Conservation (phyloP, 2,329 filamentous ascomycete species). For the Bipolaris sorokiniana region DNA sequence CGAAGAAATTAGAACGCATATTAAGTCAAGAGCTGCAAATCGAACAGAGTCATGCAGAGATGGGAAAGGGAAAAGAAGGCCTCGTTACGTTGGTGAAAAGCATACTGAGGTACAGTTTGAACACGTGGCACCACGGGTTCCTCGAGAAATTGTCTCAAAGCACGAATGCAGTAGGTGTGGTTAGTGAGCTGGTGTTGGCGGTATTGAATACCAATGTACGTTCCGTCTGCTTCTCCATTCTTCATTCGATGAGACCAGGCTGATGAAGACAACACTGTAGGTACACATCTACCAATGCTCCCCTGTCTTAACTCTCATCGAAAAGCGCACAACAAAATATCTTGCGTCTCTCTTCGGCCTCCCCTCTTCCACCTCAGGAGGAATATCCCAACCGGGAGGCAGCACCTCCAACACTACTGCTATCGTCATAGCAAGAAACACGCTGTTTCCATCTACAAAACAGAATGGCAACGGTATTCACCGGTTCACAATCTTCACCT, state of each 20-base stretch:
- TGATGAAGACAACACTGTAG: too few relatives aligned
- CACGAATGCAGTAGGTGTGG: background rate
- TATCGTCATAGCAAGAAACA: background rate
- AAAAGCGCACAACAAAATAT: conserved; percentile 1
- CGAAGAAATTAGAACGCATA: too few relatives aligned
- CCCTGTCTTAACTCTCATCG: background rate
- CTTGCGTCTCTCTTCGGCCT: background rate
- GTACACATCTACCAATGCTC: background rate
- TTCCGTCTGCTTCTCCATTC: too few relatives aligned
- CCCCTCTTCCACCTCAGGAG: background rate
- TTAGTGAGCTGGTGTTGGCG: background rate
- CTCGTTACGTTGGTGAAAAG: too few relatives aligned
- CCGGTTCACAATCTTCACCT: background rate
- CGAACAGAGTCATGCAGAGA: too few relatives aligned
- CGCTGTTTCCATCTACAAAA: background rate
- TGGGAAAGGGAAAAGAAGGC: too few relatives aligned
- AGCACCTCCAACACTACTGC: background rate
- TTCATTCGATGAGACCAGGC: too few relatives aligned
- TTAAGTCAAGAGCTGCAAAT: too few relatives aligned
- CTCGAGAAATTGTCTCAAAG: background rate
- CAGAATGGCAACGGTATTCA: too few relatives aligned
- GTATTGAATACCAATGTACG: background rate
- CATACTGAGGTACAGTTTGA: background rate
- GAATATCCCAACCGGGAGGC: background rate
- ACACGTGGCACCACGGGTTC: background rate